Evolutionary conservation across 106 monocot genomes (phyloP), one percentile per base, ranked within the genome.

Genomic region (Dendrobium chrysotoxum): DNA sequence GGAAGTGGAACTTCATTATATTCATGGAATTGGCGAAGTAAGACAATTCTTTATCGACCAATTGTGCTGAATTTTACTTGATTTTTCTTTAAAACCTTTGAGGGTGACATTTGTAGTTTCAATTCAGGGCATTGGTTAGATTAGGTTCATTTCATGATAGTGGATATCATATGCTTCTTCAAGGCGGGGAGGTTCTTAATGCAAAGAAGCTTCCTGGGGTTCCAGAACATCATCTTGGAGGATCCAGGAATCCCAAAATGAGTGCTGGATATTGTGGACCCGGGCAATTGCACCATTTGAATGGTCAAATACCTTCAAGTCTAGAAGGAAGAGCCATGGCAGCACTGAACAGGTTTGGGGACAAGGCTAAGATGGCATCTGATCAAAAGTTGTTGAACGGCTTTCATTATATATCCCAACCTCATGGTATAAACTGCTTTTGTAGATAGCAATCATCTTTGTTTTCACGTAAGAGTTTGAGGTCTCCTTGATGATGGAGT

Each of bases 1-100:
- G 89, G n/a, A 97, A 97, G 82, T 97, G 97, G 94, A 86, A 87
- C 83, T 94, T 92, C 67, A 85, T 97, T 66, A 88, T 87, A 21
- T 58, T 80, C 70, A 84, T 83, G 15, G 97, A 97, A 78, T 86
- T 78, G 11, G 66, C 88, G 28, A 97, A 97, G 96, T 97, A 90
- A 86, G 86, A 67, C 12, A 7, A 44, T 83, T 40, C 15, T 21
- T 45, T 4, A 46, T 77, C 9, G 42, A 30, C 12, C 65, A n/a
- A 11, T 81, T 41, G 9, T 55, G 23, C 50, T 47, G 20, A 41
- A 67, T 64, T 78, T 85, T 46, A 40, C 35, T 75, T 83, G 13
- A 39, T 58, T 23, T 53, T 28, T 13, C 28, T 1, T 78, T 47
- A 76, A 25, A 26, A 10, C 0, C 80, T 72, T n/a, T 10, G 5